A percentile compares a stretch with the other conserved stretches of the same genome.
phyloP scores from a whole-genome alignment of 768 basidiomycete species.

The Xerocomellus chrysenteron region DNA sequence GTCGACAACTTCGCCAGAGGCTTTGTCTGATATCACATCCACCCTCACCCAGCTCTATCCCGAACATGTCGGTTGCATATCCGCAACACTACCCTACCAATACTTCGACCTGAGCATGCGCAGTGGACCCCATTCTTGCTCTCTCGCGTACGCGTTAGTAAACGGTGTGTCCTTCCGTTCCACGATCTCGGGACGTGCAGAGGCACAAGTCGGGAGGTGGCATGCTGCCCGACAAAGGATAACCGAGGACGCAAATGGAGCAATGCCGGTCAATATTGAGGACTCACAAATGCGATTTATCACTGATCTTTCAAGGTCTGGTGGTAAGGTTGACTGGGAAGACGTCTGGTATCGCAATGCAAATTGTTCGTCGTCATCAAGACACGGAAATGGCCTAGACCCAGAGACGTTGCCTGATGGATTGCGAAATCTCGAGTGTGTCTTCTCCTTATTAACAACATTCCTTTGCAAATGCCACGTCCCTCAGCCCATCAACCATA shows the following conservation, averaged over 20 bases:
- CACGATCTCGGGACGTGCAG: slow-evolving; percentile 54
- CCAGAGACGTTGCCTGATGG: slow-evolving; percentile 35
- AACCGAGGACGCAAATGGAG: not conserved
- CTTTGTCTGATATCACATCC: slow-evolving; percentile 39
- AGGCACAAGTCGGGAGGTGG: slow-evolving; percentile 70
- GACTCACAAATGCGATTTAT: slow-evolving; percentile 2
- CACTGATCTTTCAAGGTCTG: not conserved
- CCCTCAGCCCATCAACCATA: slow-evolving; percentile 17
- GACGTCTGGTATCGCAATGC: slow-evolving; percentile 45
- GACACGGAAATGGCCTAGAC: not conserved
- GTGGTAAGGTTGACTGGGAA: slow-evolving; percentile 45
- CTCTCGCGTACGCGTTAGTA: slow-evolving; percentile 52
- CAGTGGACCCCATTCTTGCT: slow-evolving; percentile 45
- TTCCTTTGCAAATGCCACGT: not conserved
- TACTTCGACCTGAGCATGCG: slow-evolving; percentile 1
- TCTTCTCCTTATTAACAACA: not conserved
- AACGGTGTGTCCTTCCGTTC: slow-evolving; percentile 57
- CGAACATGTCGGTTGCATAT: slow-evolving; percentile 60
- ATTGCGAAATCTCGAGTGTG: slow-evolving; percentile 36
- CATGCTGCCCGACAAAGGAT: slow-evolving; percentile 49
- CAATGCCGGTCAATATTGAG: not conserved
- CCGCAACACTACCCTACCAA: slow-evolving; percentile 44
- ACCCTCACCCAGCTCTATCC: slow-evolving; percentile 40
- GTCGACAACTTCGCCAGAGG: slow-evolving; percentile 15
- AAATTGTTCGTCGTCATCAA: not conserved